Percentiles rank a stretch among this genome's conserved stretches.
These are phyloP conservation scores for Pseudocercospora crystallina DNA, from an alignment of 2,329 filamentous ascomycete genomes.

Conservation along the genomic window DNA sequence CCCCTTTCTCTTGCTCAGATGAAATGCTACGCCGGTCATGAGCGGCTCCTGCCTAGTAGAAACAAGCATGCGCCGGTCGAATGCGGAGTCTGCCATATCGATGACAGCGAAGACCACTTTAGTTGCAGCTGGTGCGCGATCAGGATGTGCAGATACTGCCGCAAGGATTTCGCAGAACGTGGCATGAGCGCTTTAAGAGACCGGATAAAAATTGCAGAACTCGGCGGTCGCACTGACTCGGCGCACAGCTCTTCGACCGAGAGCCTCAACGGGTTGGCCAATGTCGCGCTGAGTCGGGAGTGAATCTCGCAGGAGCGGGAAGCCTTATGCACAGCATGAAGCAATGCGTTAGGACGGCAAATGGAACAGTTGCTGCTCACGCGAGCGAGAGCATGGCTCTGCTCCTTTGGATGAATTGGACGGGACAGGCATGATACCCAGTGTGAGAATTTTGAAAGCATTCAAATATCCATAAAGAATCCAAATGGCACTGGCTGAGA, in stretches of 20 bases:
- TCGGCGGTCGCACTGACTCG: slow-evolving; percentile 12
- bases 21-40: slow-evolving; percentile 32
- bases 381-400: too few species aligned
- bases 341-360: too few species aligned
- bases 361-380: too few species aligned
- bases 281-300: background rate
- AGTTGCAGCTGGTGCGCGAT: slow-evolving; percentile 35
- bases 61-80: slow-evolving; percentile 36
- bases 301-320: too few species aligned
- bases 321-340: too few species aligned
- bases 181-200: slow-evolving; percentile 26
- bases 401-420: too few species aligned
- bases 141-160: slow-evolving; percentile 33
- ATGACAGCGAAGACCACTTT: slow-evolving; percentile 32
- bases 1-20: slow-evolving; percentile 30
- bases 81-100: slow-evolving; percentile 36
- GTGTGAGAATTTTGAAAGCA: too few species aligned
- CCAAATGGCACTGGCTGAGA: too few species aligned
- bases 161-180: slow-evolving; percentile 24
- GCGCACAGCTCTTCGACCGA: slow-evolving; percentile 11
- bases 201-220: slow-evolving; percentile 18
- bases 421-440: too few species aligned
- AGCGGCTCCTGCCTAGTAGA: slow-evolving; percentile 26
- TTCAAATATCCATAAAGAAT: too few species aligned
- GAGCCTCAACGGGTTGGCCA: slow-evolving; percentile 9